Base-by-base conservation (phyloP, 2,329 filamentous ascomycete genomes). In the Teratosphaeriaceae sp. region DNA sequence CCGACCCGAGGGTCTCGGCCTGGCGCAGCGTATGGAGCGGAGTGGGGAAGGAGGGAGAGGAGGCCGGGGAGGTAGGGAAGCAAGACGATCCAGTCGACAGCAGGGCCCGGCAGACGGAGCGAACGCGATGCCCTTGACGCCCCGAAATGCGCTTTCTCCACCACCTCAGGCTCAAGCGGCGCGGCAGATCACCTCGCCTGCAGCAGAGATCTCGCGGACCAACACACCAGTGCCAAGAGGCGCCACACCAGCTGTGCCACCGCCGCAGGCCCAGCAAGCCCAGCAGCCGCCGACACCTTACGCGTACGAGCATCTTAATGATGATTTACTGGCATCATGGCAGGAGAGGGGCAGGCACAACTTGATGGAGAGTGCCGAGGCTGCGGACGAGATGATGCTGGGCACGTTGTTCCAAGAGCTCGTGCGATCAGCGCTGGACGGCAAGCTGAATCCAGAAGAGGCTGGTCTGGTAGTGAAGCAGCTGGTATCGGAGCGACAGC, bases 341-440 rank as follows among this genome's bases (percentile, higher is more conserved):
- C 66, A 72, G 29, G 71, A 75, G 24, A 72, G 68, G 35, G 86
- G 85, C 22, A 82, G 80, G 43, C 73, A 82, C 48, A 76, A 79
- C 20, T 69, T 94, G 11, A 66, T 90, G 16, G 74, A 79, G 18
- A 73, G 78, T 53, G 84, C 82, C 19, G 63, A 75, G 33, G 72
- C 80, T 53, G 81, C 83, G 37, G 77, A 84, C 51, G 79, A 85
- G 6, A 72, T 82, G 35, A 78, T 80, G 44, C 69, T 94, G 27
- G 80, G 82, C 22, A 76, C 76, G 12, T 70, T 95, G 18, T 88
- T 89, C 53, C 87, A 95, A 66, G 92, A 98, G 62, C 76, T 96
- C 27, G 77, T 92, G 26, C 80, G 83, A 48, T 80, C 86, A 24
- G 81, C 83, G 15, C 67, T 94, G 11, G 82, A 88, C 57, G 76